Evolutionary conservation across 441 rosid genomes (phyloP), one percentile per base, ranked within the genome.

Genomic region (Gossypium gossypioides): DNA sequence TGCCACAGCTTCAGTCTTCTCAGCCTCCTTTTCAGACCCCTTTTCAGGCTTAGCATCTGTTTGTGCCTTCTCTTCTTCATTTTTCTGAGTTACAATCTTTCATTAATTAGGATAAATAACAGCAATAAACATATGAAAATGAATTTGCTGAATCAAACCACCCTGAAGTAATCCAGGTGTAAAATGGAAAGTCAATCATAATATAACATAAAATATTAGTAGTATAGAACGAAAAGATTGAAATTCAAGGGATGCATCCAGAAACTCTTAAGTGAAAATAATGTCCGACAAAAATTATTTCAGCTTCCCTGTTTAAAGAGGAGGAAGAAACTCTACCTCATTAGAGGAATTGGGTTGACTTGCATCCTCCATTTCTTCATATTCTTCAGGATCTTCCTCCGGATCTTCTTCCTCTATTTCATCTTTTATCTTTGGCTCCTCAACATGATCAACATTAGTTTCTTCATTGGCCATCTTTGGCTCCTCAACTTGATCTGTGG

Each of bases 301-400:
- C 44, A 16, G 25, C 6, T 60, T 72, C 42, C 44, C 46, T 9
- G 29, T 66, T 65, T 9, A 44, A 40, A 22, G 25, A 2, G 54
- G 6, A 42, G 78, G 29, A 42, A 62, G 29, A 42, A 65, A 10
- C 44, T 81, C 75, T 83, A 83, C 99, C 91, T 87, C 90, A 63
- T 75, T 77, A 80, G 79, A 71, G 24, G 74, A 58, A 29, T 80
- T 84, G 57, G 78, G 77, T 77, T 82, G 71, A 81, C 75, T 77
- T 64, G 69, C 82, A 70, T 85, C 91, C 62, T 84, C 96, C 85
- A 80, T 81, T 75, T 87, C 92, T 72, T 89, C 96, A 74, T 81
- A 76, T 77, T 88, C 97, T 66, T 88, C 96, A 0, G 95, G 93
- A 74, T 89, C 92, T 74, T 89, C 96, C 69, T 88, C 92, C 0